These are phyloP conservation scores for Symmetrospora coprosmae DNA, from an alignment of 768 basidiomycete genomes.

Conservation along the genomic window DNA sequence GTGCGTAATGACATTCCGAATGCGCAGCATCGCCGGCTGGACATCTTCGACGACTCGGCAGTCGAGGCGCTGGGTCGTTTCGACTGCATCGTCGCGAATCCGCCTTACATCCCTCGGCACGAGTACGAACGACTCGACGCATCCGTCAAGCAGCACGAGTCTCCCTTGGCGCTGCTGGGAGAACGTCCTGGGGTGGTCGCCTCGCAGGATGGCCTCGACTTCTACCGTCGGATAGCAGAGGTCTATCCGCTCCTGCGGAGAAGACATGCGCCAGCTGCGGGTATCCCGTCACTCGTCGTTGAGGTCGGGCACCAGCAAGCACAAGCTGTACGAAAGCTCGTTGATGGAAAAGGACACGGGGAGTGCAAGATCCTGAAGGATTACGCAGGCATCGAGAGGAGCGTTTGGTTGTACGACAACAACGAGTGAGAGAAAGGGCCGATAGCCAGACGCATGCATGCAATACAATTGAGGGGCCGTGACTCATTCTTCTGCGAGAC, in stretches of 20 bases:
- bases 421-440: too few species aligned
- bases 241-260: too few species aligned
- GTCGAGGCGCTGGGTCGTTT: constrained; percentile 40
- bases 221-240: constrained; percentile 58
- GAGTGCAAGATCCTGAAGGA: neutral
- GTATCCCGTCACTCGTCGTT: too few species aligned
- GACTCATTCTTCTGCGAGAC: constrained; percentile 21
- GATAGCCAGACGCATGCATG: neutral
- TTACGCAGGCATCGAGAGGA: neutral
- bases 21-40: neutral
- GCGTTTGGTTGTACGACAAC: neutral
- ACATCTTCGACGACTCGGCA: constrained; percentile 29
- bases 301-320: too few species aligned
- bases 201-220: constrained; percentile 45
- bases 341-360: neutral
- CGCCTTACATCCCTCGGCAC: constrained; percentile 62
- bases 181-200: neutral
- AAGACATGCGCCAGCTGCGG: too few species aligned
- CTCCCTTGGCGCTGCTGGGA: constrained; percentile 64
- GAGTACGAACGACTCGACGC: constrained; percentile 52
- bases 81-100: constrained; percentile 70
- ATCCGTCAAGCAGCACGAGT: constrained; percentile 68
- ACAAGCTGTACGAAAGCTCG: too few species aligned
- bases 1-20: too few species aligned
- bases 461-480: neutral